These are phyloP conservation scores for Wallemia mellicola DNA, from an alignment of 1,284 basidiomycete species.

Conservation along the genomic window DNA sequence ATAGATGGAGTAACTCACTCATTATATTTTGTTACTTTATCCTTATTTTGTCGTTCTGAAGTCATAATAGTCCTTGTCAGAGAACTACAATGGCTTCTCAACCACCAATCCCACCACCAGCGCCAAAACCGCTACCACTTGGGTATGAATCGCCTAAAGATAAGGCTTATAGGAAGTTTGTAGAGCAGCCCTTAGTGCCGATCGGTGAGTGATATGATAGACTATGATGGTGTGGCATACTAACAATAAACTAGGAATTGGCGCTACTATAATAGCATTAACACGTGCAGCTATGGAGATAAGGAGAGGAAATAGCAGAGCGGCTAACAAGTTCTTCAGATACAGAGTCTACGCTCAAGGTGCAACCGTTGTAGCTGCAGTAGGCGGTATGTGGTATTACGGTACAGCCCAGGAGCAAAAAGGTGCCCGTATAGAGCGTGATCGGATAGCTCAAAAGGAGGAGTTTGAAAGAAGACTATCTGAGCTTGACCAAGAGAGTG, in stretches of 20 bases:
- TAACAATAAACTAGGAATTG: constrained; percentile 8
- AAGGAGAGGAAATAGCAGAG: constrained; percentile 10
- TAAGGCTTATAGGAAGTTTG: constrained; percentile 12
- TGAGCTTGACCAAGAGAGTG: not conserved
- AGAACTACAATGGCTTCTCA: constrained; percentile 3
- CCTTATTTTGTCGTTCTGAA: not conserved
- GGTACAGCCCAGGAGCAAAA: constrained; percentile 2
- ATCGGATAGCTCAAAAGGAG: not conserved
- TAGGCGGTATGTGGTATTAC: constrained; percentile 11
- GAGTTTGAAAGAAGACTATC: not conserved
- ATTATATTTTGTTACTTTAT: not conserved
- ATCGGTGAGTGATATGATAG: constrained; percentile 8
- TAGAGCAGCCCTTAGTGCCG: constrained; percentile 12
- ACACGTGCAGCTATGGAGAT: constrained; percentile 11
- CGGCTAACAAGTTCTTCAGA: constrained; percentile 12
- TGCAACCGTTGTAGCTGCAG: constrained; percentile 11
- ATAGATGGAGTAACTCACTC: not conserved
- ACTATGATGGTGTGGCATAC: no score
- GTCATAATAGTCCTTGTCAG: not conserved
- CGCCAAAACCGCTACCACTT: constrained; percentile 1
- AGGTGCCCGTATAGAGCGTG: not conserved
- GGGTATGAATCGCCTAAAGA: constrained; percentile 7
- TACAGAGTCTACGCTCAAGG: constrained; percentile 14
- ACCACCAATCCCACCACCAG: constrained; percentile 5
- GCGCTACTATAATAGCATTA: constrained; percentile 11